Conservation (phyloP, 1,139 yeast species). For the Candida smagusa region DNA sequence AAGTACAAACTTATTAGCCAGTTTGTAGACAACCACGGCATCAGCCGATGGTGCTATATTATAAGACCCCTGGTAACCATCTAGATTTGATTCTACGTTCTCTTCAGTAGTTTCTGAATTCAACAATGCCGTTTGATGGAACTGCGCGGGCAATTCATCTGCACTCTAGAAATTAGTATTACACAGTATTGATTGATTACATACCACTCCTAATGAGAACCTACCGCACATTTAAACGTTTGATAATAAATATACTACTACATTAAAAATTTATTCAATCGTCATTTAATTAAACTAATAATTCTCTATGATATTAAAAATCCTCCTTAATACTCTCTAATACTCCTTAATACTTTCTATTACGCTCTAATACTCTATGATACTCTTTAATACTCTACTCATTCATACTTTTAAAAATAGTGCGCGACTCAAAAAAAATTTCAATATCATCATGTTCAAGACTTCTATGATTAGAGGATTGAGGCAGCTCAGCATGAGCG, state of each 20-base stretch:
- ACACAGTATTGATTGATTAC: conserved; percentile 12
- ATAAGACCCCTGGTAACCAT: conserved; percentile 25
- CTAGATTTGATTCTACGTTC: conserved; percentile 3
- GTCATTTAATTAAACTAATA: background rate
- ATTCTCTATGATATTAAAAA: too few relatives aligned
- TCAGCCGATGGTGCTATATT: conserved; percentile 43
- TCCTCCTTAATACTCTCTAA: background rate
- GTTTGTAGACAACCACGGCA: conserved; percentile 31
- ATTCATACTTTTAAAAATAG: too few relatives aligned
- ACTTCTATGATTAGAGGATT: conserved; percentile 1
- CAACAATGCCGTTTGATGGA: conserved; percentile 23
- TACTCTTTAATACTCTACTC: too few relatives aligned
- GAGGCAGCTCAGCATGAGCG: conserved; percentile 6
- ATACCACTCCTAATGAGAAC: conserved; percentile 41
- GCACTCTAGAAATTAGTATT: conserved; percentile 21
- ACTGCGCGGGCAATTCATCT: conserved; percentile 28
- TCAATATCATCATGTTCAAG: conserved; percentile 1
- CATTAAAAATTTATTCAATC: background rate
- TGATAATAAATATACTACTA: background rate
- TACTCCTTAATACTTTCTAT: background rate
- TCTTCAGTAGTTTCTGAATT: conserved; percentile 3
- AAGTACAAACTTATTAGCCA: conserved; percentile 18
- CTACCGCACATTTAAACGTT: conserved; percentile 40
- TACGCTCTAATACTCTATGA: background rate
- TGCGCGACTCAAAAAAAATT: background rate